Evolutionary conservation across 2,329 filamentous ascomycete species (phyloP).

Genomic region (Paracamarosporium sp.): DNA sequence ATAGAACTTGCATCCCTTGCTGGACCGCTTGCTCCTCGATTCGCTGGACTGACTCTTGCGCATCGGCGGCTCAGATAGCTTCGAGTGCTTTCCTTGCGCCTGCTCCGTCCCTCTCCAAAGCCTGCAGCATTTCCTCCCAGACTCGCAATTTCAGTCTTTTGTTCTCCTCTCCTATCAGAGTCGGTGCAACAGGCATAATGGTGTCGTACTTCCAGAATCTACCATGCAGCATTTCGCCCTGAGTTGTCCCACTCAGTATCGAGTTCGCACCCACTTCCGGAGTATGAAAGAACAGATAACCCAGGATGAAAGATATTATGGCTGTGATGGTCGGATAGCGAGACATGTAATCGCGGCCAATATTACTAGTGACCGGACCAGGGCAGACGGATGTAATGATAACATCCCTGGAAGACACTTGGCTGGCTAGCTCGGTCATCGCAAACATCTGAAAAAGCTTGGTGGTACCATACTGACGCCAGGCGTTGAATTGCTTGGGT

Average conservation of each 20-base stretch:
- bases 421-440: conserved; percentile 32
- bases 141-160: conserved; percentile 35
- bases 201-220: conserved; percentile 45
- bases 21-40: background rate
- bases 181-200: conserved; percentile 36
- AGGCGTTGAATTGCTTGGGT: conserved; percentile 31
- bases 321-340: conserved; percentile 28
- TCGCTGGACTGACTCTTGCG: background rate
- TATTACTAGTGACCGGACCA: conserved; percentile 35
- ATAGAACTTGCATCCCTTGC: too few species aligned
- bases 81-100: conserved; percentile 16
- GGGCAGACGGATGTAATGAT: conserved; percentile 47
- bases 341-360: conserved; percentile 34
- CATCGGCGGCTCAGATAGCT: background rate
- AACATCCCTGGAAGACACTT: conserved; percentile 35
- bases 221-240: conserved; percentile 42
- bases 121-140: conserved; percentile 43
- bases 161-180: conserved; percentile 39
- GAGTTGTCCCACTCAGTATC: conserved; percentile 41
- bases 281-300: conserved; percentile 27
- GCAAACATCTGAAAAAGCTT: conserved; percentile 48
- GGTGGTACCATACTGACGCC: conserved; percentile 36
- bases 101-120: conserved; percentile 39
- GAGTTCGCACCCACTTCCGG: conserved; percentile 38
- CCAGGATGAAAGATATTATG: conserved; percentile 23